A percentile compares a stretch with the other conserved stretches of the same genome.
These are phyloP conservation scores for Fraxinus anomala DNA, from an alignment of 257 asterid species.

Conservation along the genomic window DNA sequence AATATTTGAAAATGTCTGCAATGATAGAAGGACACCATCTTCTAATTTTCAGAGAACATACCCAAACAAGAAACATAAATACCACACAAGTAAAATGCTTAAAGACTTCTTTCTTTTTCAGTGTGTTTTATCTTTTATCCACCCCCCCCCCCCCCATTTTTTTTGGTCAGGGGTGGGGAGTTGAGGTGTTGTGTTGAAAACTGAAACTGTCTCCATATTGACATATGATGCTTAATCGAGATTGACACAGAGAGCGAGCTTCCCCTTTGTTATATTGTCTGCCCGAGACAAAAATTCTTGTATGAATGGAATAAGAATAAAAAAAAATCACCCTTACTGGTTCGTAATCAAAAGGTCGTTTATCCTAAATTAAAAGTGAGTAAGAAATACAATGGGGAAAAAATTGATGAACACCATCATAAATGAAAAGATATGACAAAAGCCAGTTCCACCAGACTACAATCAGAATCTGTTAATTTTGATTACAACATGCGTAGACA, in stretches of 20 bases:
- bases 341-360: background rate
- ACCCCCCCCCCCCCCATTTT: too few relatives aligned
- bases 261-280: background rate
- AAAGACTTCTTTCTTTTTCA: background rate
- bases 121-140: background rate
- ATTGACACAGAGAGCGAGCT: background rate
- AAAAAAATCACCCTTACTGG: background rate
- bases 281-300: background rate
- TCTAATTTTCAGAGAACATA: constrained; percentile 2
- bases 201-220: background rate
- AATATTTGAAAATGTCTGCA: background rate
- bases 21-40: constrained; percentile 3
- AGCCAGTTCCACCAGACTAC: background rate
- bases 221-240: background rate
- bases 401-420: background rate
- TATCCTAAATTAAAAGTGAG: background rate
- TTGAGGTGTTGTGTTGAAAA: background rate
- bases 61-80: background rate
- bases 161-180: background rate
- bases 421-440: background rate
- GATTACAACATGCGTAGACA: background rate
- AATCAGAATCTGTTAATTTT: background rate
- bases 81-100: background rate
- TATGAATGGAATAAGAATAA: background rate
- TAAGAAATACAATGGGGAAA: background rate